A percentile compares a stretch with the other conserved stretches of the same genome.
Conservation (phyloP, 371 early-diverging fungal species). For the Dipsacomyces acuminosporus region DNA sequence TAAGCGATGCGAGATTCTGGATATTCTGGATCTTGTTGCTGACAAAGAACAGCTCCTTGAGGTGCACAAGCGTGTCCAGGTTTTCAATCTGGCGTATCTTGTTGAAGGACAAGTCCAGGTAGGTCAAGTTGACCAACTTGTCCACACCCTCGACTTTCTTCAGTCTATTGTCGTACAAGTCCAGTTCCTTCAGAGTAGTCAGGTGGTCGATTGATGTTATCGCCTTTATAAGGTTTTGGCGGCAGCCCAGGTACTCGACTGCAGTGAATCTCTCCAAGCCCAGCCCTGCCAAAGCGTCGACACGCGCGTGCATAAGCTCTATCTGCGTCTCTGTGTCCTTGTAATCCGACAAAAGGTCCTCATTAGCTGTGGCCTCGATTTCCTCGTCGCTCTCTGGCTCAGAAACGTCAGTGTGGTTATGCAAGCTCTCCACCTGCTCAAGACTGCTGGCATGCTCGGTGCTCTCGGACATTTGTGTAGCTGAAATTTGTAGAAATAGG, state of each 20-base stretch:
- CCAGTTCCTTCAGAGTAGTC: slow-evolving; percentile 64
- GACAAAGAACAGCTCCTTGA: slow-evolving; percentile 73
- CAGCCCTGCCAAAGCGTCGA: slow-evolving; percentile 57
- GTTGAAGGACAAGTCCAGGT: slow-evolving; percentile 89
- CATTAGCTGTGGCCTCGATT: slow-evolving; percentile 5
- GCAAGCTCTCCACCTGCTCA: too few relatives aligned
- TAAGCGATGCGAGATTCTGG: slow-evolving; percentile 63
- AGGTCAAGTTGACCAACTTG: slow-evolving; percentile 59
- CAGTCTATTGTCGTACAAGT: slow-evolving; percentile 95
- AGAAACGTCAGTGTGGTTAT: too few relatives aligned
- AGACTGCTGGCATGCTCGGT: too few relatives aligned
- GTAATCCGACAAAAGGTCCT: slow-evolving; percentile 22
- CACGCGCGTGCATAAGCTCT: slow-evolving; percentile 74
- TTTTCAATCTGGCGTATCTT: slow-evolving; percentile 72
- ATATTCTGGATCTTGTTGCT: slow-evolving; percentile 77
- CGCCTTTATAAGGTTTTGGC: slow-evolving; percentile 84
- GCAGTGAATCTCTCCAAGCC: slow-evolving; percentile 54
- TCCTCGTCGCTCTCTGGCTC: slow-evolving; percentile 2
- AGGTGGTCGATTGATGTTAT: slow-evolving; percentile 64
- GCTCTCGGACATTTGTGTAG: too few relatives aligned
- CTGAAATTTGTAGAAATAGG: too few relatives aligned
- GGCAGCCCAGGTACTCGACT: slow-evolving; percentile 66
- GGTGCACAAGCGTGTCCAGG: slow-evolving; percentile 53
- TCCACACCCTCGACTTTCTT: slow-evolving; percentile 65
- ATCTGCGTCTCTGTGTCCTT: slow-evolving; percentile 47